Evolutionary conservation across 306 rosid species (phyloP), one percentile per base, ranked within the genome.

Genomic region (Casuarina cunninghamiana): DNA sequence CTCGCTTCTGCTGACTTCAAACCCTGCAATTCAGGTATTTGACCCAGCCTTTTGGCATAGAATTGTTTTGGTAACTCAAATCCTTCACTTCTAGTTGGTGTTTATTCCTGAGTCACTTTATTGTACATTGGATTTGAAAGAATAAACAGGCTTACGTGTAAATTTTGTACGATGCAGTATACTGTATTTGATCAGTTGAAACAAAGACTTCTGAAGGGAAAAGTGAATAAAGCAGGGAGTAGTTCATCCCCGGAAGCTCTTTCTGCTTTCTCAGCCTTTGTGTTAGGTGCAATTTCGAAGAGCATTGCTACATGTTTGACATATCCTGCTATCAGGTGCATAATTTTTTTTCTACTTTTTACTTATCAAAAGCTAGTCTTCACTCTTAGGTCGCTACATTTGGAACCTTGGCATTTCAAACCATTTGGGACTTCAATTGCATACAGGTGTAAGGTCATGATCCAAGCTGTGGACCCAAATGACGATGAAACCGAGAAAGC

Each of bases 141-240:
- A 78, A 51, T 48, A 37, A 78, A 45, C 35, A 49, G 62, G 46
- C 61, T 66, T 79, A 89, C 79, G 53, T 75, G 67, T 84, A 69
- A 79, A 71, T 77, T 75, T 49, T 70, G 17, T 2, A 44, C 61
- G 13, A 69, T 84, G 53, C 91, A 96, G 99, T 96, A 90, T 83
- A 93, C 99, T 26, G 99, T 96, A 54, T 96, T 93, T 80, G 99
- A 96, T 90, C 99, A 96, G 80, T 90, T 96, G 81, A 96, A 96
- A 80, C 90, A 78, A 17, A 83, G 89, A 73, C 86, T 79, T 48
- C 87, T 96, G 83, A 76, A 44, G 72, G 76, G 81, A 74, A 85
- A 89, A 10, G 84, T 49, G 54, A 81, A 76, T 70, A 76, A 74
- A 32, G 44, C 41, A 8, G 86, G 73, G 77, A 82, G 81, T 77